Percentiles rank a stretch among this genome's conserved stretches.
Evolutionary conservation across 345 rosid genomes (phyloP).

Genomic region (Brassica nigra): DNA sequence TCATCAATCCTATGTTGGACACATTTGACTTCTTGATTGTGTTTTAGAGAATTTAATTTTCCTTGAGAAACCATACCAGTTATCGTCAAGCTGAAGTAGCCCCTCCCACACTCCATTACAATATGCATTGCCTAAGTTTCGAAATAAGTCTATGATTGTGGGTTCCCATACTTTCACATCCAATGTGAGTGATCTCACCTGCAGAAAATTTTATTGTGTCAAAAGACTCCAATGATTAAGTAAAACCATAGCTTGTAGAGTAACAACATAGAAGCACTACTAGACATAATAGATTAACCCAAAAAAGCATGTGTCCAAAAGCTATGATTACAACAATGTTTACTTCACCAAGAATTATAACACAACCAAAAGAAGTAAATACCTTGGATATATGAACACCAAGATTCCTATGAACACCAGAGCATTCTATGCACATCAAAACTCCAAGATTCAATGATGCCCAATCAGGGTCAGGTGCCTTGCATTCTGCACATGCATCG

Average conservation of each 20-base stretch:
- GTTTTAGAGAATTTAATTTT: neutral
- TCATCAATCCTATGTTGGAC: neutral
- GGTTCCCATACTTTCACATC: slow-evolving; percentile 96
- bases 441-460: slow-evolving; percentile 92
- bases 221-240: neutral
- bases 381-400: slow-evolving; percentile 97
- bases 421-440: slow-evolving; percentile 81
- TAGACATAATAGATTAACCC: neutral
- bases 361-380: slow-evolving; percentile 4
- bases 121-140: slow-evolving; percentile 67
- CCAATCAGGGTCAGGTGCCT: slow-evolving; percentile 82
- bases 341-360: neutral
- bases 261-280: neutral
- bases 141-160: slow-evolving; percentile 67
- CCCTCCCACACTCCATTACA: slow-evolving; percentile 89
- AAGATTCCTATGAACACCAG: slow-evolving; percentile 89
- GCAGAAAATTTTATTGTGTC: slow-evolving; percentile 28
- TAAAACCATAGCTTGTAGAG: neutral
- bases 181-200: slow-evolving; percentile 84
- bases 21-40: slow-evolving; percentile 11
- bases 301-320: neutral
- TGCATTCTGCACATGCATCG: slow-evolving; percentile 78
- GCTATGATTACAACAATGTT: neutral
- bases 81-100: slow-evolving; percentile 45
- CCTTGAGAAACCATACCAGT: slow-evolving; percentile 46